Base-by-base conservation (phyloP, 2,329 filamentous ascomycete genomes). In the Penicillium hesseltinei region DNA sequence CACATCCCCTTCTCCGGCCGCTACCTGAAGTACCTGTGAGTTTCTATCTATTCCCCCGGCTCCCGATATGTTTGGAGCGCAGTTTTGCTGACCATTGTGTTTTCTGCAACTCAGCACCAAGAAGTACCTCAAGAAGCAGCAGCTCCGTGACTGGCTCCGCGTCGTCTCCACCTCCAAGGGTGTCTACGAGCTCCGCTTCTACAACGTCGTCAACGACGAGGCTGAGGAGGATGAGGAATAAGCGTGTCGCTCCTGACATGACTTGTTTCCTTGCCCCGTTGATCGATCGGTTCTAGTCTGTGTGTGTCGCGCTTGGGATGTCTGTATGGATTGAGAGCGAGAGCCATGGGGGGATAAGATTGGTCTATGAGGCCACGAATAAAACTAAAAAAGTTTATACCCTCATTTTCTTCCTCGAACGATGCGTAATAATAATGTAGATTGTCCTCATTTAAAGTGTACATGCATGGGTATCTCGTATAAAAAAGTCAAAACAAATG, bases 51-150 rank as follows among this genome's bases (percentile, higher is more conserved):
- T n/a, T 8, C 21, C 13, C 13, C 17, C 11, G 21, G 10, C 2
- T 13, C 27, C 15, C 9, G 8, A 38, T 29, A 15, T 11, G 5
- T 2, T 31, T 11, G n/a, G 23, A 21, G 3, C 13, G 27, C 13
- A 25, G 31, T 9, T 27, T 13, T 31, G 27, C 58, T 66, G 54
- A 61, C 61, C 38, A 35, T 29, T 36, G 21, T 9, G 23, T 19
- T 27, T 38, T 47, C 35, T 44, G 5, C 39, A 49, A 47, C 51
- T 54, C 69, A 96, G 91, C 79, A 99, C 94, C 80, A 99, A 99
- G 91, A 99, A 99, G 88, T 99, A 96, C 89, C 89, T 99, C 82
- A 99, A 99, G 92, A 99, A 99, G 91, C 91, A 97, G 86, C 93
- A 97, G 88, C 91, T 99, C 79, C 91, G 94, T 84, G 94, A 99